Conservation (phyloP, 495 filamentous ascomycete genomes). For the Penicillium fimorum region DNA sequence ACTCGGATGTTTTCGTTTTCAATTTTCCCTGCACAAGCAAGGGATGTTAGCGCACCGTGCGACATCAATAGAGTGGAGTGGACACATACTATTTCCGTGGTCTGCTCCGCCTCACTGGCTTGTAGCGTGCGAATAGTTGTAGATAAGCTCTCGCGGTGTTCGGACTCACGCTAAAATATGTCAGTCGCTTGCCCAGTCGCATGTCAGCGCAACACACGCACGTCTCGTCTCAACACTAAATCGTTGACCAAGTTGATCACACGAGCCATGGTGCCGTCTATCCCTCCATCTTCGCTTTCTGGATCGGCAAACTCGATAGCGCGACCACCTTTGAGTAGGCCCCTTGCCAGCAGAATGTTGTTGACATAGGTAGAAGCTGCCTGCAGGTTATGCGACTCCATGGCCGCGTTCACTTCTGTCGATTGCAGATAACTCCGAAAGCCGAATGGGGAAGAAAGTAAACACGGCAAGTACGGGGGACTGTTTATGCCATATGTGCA, state of each 20-base stretch:
- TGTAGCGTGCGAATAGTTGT: conserved; percentile 75
- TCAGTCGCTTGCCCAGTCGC: conserved; percentile 16
- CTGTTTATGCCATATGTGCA: conserved; percentile 21
- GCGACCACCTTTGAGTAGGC: conserved; percentile 78
- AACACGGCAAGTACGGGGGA: conserved; percentile 34
- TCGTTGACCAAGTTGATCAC: conserved; percentile 94
- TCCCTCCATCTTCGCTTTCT: conserved; percentile 60
- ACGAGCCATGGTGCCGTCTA: conserved; percentile 71
- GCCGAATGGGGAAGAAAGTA: conserved; percentile 48
- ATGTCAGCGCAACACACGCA: conserved; percentile 40
- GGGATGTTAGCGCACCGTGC: conserved; percentile 15
- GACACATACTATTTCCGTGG: conserved; percentile 51
- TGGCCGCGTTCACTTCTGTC: conserved; percentile 34
- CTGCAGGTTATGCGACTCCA: conserved; percentile 77
- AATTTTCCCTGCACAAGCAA: conserved; percentile 51
- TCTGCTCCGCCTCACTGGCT: conserved; percentile 66
- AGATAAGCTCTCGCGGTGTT: conserved; percentile 76
- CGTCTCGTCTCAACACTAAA: conserved; percentile 78
- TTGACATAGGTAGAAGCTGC: conserved; percentile 95
- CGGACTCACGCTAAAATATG: conserved; percentile 71
- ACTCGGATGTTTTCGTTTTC: conserved; percentile 66
- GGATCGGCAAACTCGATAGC: conserved; percentile 83
- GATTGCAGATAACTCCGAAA: conserved; percentile 18
- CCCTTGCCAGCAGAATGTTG: conserved; percentile 87
- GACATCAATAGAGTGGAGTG: neutral